These are phyloP conservation scores for Camelina sativa DNA, from an alignment of 345 rosid genomes.

Conservation along the genomic window DNA sequence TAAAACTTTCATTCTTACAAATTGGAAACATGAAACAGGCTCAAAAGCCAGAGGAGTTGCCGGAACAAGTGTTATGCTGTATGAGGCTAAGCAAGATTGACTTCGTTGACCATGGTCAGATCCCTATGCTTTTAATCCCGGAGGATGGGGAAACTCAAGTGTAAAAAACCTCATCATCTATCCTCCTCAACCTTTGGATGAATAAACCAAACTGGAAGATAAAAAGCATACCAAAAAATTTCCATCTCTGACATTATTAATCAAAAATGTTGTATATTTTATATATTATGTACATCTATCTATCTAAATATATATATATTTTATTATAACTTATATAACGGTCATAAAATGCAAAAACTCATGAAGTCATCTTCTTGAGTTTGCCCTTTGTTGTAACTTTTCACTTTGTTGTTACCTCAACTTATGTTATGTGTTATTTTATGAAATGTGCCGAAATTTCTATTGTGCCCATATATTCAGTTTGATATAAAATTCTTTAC, in stretches of 20 bases:
- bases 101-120: conserved; percentile 72
- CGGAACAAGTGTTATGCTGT: conserved; percentile 83
- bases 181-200: conserved; percentile 18
- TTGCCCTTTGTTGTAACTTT: conserved; percentile 35
- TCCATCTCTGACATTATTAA: neutral
- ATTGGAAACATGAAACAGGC: conserved; percentile 56
- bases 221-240: neutral
- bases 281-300: conserved; percentile 7
- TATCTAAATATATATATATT: neutral
- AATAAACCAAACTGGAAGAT: conserved; percentile 14
- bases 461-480: neutral
- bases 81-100: conserved; percentile 85
- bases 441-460: neutral
- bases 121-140: conserved; percentile 60
- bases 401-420: conserved; percentile 28
- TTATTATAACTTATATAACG: neutral
- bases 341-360: conserved; percentile 29
- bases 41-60: conserved; percentile 90
- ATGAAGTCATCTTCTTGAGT: conserved; percentile 39
- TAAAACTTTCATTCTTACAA: neutral
- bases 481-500: too few species aligned
- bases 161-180: neutral
- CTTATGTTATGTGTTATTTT: conserved; percentile 11
- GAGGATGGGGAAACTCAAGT: conserved; percentile 48
- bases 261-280: conserved; percentile 31